Evolutionary conservation across 2,329 filamentous ascomycete species (phyloP), one percentile per base, ranked within the genome.

Genomic region (Berkeleyomyces basicola): DNA sequence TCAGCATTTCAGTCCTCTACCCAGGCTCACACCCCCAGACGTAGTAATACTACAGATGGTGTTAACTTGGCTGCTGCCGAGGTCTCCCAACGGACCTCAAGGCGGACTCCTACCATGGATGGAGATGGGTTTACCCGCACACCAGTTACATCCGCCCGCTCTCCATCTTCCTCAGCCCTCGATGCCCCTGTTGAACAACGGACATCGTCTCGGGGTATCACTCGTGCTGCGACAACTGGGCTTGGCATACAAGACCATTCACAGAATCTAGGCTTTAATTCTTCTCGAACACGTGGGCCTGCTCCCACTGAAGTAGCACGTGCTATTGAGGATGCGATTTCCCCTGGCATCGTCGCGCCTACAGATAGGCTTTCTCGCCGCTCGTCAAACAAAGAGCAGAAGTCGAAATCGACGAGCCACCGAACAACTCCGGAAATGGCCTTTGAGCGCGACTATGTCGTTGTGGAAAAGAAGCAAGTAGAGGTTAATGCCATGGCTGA

Each of bases 401-500:
- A 47, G 39, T 47, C 60, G 3, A 64, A 62, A 36, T 33, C 47
- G 11, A 40, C 46, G 11, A 59, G 59, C 33, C 46, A 62, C 70
- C 33, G 36, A 31, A 87, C 86, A 3, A 90, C 88, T 2, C 88
- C 95, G 68, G 92, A 97, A 67, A 84, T 95, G 58, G 88, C 88
- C 0, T 87, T 95, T 68, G 91, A 96, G 71, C 84, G 92, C 67
- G 93, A 97, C 67, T 99, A 97, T 69, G 92, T 99, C 23, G 79
- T 97, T 36, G 89, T 99, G 10, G 93, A 99, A 75, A 96, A 96
- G 76, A 85, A 87, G 67, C 87, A 90, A 23, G 91, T 99, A 9
- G 92, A 97, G 72, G 92, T 99, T 59, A 97, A 99, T 72, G 93
- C 93, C 2, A 87, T 99, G 69, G 93, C 93, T 31, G 93, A 99